Evolutionary conservation across 306 rosid species (phyloP).

Genomic region (cucumber (Cucumis sativus)): DNA sequence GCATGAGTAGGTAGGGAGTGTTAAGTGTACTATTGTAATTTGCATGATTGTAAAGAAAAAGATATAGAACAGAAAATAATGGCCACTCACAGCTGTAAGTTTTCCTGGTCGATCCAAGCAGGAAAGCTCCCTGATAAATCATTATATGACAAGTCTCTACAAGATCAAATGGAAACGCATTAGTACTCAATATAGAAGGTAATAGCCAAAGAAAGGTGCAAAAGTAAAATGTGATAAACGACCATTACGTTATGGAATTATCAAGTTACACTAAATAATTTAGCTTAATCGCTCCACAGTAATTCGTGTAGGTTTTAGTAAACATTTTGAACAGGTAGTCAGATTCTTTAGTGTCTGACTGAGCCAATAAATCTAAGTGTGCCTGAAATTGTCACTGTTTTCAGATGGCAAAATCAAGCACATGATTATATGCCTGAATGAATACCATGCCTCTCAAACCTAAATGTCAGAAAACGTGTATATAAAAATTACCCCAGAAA

Average conservation of each 20-base stretch:
- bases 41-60: neutral
- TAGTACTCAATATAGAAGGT: neutral
- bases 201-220: neutral
- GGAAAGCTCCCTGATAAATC: conserved; percentile 57
- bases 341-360: neutral
- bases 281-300: neutral
- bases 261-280: neutral
- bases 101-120: conserved; percentile 42
- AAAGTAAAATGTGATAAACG: neutral
- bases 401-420: neutral
- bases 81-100: conserved; percentile 43
- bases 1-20: neutral
- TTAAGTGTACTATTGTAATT: neutral
- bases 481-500: neutral
- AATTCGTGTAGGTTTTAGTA: neutral
- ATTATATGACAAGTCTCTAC: conserved; percentile 87
- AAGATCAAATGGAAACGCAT: conserved; percentile 7
- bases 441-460: neutral
- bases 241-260: neutral
- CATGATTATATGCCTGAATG: neutral
- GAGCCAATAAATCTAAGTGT: neutral
- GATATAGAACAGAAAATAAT: neutral
- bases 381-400: neutral
- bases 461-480: neutral
- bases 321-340: neutral